These are phyloP conservation scores for Fusarium sp. DNA, from an alignment of 2,329 filamentous ascomycete species.

Conservation along the genomic window DNA sequence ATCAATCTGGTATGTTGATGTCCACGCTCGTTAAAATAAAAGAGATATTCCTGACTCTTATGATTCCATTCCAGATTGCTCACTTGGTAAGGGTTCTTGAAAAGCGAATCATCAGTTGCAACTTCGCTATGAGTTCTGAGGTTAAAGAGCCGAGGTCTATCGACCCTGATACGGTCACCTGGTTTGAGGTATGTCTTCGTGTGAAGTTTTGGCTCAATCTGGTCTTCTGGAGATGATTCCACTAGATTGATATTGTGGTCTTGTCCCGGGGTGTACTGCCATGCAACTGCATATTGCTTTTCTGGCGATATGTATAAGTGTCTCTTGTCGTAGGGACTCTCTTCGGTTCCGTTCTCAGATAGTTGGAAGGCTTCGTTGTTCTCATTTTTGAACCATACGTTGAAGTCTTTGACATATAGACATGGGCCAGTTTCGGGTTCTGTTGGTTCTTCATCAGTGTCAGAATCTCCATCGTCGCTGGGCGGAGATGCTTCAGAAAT, in stretches of 20 bases:
- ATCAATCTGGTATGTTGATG: constrained; percentile 42
- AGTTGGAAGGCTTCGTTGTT: constrained; percentile 25
- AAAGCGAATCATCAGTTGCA: constrained; percentile 36
- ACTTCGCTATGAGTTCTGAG: constrained; percentile 35
- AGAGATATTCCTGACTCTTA: constrained; percentile 41
- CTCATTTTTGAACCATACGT: constrained; percentile 19
- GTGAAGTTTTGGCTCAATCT: constrained; percentile 44
- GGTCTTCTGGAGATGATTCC: constrained; percentile 46
- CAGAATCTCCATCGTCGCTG: not conserved
- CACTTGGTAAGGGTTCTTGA: constrained; percentile 41
- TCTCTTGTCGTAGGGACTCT: constrained; percentile 35
- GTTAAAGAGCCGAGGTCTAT: constrained; percentile 45
- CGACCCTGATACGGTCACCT: constrained; percentile 40
- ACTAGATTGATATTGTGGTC: constrained; percentile 33
- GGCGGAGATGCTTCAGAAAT: not conserved
- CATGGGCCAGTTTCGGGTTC: not conserved
- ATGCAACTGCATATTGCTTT: constrained; percentile 30
- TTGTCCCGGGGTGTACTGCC: constrained; percentile 41
- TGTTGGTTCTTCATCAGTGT: not conserved
- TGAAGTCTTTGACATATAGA: constrained; percentile 12
- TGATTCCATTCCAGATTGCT: constrained; percentile 42
- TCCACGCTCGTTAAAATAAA: constrained; percentile 47
- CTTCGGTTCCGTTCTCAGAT: constrained; percentile 28
- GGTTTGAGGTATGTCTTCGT: constrained; percentile 43
- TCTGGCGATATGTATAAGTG: constrained; percentile 34